phyloP scores from a whole-genome alignment of 371 early-diverging fungal genomes.

The Saksenaea vasiformis region DNA sequence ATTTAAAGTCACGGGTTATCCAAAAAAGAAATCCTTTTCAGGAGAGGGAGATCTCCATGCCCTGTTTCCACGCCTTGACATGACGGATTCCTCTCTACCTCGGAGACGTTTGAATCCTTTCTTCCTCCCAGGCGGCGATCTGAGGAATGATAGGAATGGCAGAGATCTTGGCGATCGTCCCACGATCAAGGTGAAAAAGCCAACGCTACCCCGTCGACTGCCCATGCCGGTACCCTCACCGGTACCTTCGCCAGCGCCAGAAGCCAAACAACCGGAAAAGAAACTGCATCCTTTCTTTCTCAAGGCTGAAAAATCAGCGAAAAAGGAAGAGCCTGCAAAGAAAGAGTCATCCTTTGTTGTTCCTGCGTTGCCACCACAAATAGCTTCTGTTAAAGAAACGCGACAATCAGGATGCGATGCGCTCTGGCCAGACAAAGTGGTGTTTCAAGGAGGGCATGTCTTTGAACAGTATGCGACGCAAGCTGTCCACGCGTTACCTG shows the following conservation, averaged over 20 bases:
- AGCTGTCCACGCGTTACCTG: background rate
- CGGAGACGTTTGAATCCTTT: background rate
- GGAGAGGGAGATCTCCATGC: too few relatives aligned
- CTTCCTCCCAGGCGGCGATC: background rate
- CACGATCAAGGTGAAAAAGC: background rate
- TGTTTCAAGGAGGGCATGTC: slow-evolving; percentile 22
- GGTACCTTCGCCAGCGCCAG: too few relatives aligned
- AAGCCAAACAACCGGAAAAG: background rate
- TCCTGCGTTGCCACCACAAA: background rate
- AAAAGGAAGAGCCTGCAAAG: background rate
- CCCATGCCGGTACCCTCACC: too few relatives aligned
- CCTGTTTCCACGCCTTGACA: background rate
- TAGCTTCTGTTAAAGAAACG: background rate
- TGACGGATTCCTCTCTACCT: background rate
- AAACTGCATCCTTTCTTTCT: background rate
- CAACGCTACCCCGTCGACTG: background rate
- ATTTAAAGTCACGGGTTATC: too few relatives aligned
- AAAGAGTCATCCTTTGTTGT: background rate
- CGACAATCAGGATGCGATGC: background rate
- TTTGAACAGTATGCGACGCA: background rate
- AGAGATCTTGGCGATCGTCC: background rate
- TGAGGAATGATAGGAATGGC: background rate
- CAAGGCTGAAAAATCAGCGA: background rate
- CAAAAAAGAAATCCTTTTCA: too few relatives aligned
- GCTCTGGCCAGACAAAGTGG: slow-evolving; percentile 15